Conservation (phyloP, 2,329 filamentous ascomycete species). For the Colletotrichum scovillei region DNA sequence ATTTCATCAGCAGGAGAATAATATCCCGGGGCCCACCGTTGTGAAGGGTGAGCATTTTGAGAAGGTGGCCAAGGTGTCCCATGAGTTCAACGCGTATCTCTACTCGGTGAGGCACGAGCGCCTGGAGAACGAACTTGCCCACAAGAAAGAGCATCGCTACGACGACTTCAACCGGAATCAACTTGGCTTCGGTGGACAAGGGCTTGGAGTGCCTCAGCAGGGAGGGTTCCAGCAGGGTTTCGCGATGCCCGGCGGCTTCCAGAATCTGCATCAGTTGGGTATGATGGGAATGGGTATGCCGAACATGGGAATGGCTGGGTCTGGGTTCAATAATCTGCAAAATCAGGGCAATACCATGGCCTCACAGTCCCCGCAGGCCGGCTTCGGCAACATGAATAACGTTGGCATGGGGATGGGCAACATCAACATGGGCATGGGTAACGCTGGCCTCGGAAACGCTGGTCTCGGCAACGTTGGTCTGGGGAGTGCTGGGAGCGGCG, state of each 20-base stretch:
- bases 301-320: not conserved
- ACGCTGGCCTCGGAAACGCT: not conserved
- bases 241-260: not conserved
- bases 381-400: not conserved
- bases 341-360: not conserved
- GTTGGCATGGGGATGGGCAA: not conserved
- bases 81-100: conserved; percentile 38
- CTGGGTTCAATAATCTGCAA: not conserved
- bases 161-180: conserved; percentile 3
- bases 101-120: conserved; percentile 7
- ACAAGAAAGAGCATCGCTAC: not conserved
- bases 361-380: not conserved
- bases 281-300: not conserved
- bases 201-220: not conserved
- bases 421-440: not conserved
- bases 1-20: conserved; percentile 38
- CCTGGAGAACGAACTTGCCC: not conserved
- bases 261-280: not conserved
- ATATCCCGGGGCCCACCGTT: conserved; percentile 28
- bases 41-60: conserved; percentile 37
- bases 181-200: not conserved
- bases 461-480: not conserved
- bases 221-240: not conserved
- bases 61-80: conserved; percentile 35
- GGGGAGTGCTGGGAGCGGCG: not conserved